Base-by-base conservation (phyloP, 176 grass and related monocot species). In the Triticum dicoccoides region DNA sequence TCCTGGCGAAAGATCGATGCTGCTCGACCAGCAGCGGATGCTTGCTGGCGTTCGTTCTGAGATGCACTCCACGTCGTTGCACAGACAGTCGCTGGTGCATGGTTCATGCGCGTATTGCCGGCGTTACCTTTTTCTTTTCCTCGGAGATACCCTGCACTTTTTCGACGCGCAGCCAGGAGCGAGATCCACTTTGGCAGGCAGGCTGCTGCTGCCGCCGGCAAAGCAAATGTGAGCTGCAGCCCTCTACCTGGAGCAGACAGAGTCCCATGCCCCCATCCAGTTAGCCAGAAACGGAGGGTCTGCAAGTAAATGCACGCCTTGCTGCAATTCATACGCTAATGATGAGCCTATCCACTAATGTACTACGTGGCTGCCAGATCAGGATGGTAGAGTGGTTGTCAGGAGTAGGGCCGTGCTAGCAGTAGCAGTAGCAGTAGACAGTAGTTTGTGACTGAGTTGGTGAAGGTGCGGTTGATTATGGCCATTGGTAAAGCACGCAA, bases 111-210 rank as follows among this genome's bases (percentile, higher is more conserved):
- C 15, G 38, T 52, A 54, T 90, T 38, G 72, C 27, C 17, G 78
- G 78, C 15, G 63, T 77, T 62, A 32, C 62, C 78, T 77, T 89
- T 89, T 85, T 29, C 78, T 69, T 89, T 81, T 13, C 85, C 70
- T 73, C 30, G 62, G 88, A 82, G 34, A 86, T 82, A 29, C 52
- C 41, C 70, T 63, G 37, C 15, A 25, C 45, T 65, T 73, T 42
- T 34, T 49, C 62, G 62, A 41, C 67, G 51, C 68, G 76, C 83
- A 81, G 27, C 78, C 83, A 71, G 79, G 78, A 82, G 62, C 8
- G 78, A 77, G 38, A 15, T 82, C 88, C 83, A 90, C 78, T 86
- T 77, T 62, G 83, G 29, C 25, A 25, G 25, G 25, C 25, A 25
- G 25, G 25, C 25, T 25, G 25, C 29, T 30, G 29, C 29, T 30